Base-by-base conservation (phyloP, 2,329 filamentous ascomycete species). In the Clonostachys rhizophaga region DNA sequence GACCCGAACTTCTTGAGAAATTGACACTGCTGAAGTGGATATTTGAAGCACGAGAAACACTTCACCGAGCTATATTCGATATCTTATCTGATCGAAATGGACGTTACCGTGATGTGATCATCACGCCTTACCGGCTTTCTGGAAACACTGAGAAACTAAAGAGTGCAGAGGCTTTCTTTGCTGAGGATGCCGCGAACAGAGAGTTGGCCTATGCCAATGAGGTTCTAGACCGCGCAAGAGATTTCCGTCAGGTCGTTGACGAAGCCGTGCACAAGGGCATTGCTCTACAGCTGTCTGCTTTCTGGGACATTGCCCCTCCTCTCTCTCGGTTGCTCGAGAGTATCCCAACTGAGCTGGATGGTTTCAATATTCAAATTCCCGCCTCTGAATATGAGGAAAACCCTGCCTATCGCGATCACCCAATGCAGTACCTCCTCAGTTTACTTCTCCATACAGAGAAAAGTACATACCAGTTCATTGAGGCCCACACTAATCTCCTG, bases 21-120 rank as follows among this genome's bases (percentile, higher is more conserved):
- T 76, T 99, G 12, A 97, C 92, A 0, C 79, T 96, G 43, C 76
- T 97, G 13, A 99, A 97, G 60, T 97, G 94, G 91, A 83, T 97
- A 9, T 97, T 96, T 57, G 94, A 99, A 63, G 87, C 88, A 1
- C 84, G 91, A n/a, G 94, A 99, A 67, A 78, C 81, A 42, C 75
- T 97, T 9, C 86, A 97, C 68, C 84, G 89, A 40, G 87, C 90
- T 57, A 80, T 92, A 46, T 96, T 90, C 60, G 88, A 95, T 56
- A 71, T 97, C 11, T 79, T 96, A 34, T 85, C 84, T 17, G 89
- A 91, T 62, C 87, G 91, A 45, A 94, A 96, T 58, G 81, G 91
- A 49, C 85, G 89, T 34, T 97, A 96, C 65, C 84, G 87, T 54
- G 83, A 87, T 47, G 86, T 96, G 56, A 87, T 96, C 8, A 70